Percentiles rank a stretch among this genome's conserved stretches.
Evolutionary conservation across 1,139 yeast species (phyloP).

Genomic region (Nadsonia starkeyi-henricii): DNA sequence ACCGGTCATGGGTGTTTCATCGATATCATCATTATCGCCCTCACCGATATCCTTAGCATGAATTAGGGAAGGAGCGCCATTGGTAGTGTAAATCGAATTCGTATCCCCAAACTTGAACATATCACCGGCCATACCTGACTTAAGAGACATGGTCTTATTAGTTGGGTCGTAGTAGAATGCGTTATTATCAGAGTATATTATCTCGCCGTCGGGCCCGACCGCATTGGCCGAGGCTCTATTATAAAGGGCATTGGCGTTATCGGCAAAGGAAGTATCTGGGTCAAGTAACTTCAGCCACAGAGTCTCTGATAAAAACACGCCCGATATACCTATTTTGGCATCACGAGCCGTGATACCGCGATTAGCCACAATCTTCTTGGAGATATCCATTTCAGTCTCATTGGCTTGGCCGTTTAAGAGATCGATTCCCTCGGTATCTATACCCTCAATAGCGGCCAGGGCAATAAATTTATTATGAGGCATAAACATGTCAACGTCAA

Average conservation of each 20-base stretch:
- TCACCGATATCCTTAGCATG: slow-evolving; percentile 22
- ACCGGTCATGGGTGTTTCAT: slow-evolving; percentile 16
- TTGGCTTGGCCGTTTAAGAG: slow-evolving; percentile 7
- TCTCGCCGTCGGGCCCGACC: slow-evolving; percentile 12
- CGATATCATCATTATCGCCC: slow-evolving; percentile 23
- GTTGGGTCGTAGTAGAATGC: slow-evolving; percentile 23
- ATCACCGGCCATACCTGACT: slow-evolving; percentile 24
- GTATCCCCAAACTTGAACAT: slow-evolving; percentile 24
- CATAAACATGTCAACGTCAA: slow-evolving; percentile 27
- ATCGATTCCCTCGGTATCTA: slow-evolving; percentile 8
- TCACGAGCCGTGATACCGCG: slow-evolving; percentile 27
- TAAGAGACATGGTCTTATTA: slow-evolving; percentile 7
- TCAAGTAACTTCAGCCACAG: slow-evolving; percentile 30
- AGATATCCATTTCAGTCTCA: slow-evolving; percentile 20
- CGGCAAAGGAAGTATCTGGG: slow-evolving; percentile 24
- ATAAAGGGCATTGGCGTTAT: slow-evolving; percentile 13
- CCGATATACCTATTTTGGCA: slow-evolving; percentile 27
- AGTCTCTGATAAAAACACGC: slow-evolving; percentile 27
- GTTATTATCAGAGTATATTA: slow-evolving; percentile 16
- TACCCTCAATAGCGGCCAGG: slow-evolving; percentile 12
- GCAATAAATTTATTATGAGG: slow-evolving; percentile 27
- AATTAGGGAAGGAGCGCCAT: slow-evolving; percentile 13
- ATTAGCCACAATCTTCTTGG: slow-evolving; percentile 15
- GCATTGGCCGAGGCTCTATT: slow-evolving; percentile 18
- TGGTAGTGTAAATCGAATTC: slow-evolving; percentile 16